Base-by-base conservation (phyloP, 306 rosid genomes). In the Begonia loranthoides region DNA sequence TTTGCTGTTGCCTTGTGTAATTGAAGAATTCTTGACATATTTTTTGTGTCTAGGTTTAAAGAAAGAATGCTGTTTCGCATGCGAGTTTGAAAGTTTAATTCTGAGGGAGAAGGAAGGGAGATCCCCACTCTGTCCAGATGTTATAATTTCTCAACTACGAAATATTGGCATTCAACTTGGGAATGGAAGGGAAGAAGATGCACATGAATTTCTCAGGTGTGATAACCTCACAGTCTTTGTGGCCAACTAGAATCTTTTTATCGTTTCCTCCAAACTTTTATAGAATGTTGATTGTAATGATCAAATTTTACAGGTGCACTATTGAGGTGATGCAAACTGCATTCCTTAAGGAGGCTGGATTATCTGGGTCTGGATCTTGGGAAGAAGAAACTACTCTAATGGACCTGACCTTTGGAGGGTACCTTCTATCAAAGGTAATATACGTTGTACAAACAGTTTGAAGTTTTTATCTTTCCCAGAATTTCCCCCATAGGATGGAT, bases 181-280 rank as follows among this genome's bases (percentile, higher is more conserved):
- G 61, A 80, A 68, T 67, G 99, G 99, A 52, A 82, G 76, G 72
- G 96, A 90, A 76, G 96, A 90, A 76, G 99, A 90, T 57, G 96
- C 99, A 17, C 99, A 90, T 51, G 99, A 90, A 56, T 90, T 90
- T 73, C 62, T 90, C 56, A 83, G 99, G 95, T 90, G 43, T 48
- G 64, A 34, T 57, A 52, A 44, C 58, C 59, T 36, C 15, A 28
- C 36, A 28, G 4, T 28, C 36, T 28, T 2, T 28, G 36, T 5
- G n/a, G n/a, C n/a, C 36, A 28, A 4, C 9, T 28, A 28, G 5
- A 8, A n/a, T n/a, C n/a, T n/a, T n/a, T n/a, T n/a, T 0, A 7
- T 28, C 36, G 9, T 28, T 28, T 28, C 36, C 36, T 28, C 9
- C 36, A 4, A 28, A 28, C 8, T 28, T 28, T 28, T 28, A 28